Base-by-base conservation (phyloP, 768 basidiomycete species). In the Calocybe cyanea region DNA sequence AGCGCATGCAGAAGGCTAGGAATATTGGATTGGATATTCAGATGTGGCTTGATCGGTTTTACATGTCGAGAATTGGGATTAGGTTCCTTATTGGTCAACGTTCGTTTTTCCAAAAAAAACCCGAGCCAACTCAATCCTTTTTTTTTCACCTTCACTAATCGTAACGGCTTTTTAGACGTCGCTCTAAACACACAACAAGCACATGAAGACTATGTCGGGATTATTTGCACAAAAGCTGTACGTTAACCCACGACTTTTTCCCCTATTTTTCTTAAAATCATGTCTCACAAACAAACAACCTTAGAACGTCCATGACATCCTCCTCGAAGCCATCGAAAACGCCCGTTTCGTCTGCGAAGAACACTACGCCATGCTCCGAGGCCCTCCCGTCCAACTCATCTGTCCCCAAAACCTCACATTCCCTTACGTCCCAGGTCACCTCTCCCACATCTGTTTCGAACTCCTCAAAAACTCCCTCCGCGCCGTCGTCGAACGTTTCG, bases 251-350 rank as follows among this genome's bases (percentile, higher is more conserved):
- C 33, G 23, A 30, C 20, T 45, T 15, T n/a, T 20, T 44, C 21
- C n/a, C 14, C 32, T 41, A 6, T 32, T 24, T 42, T 20, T 13
- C 32, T 19, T 9, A 7, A 14, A 33, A n/a, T 17, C 33, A 14
- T 30, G 34, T 35, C 13, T n/a, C 31, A 32, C 31, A 32, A 8
- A n/a, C 31, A n/a, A 32, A 32, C 9, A n/a, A n/a, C 5, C 41
- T 28, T 57, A 89, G 81, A 97, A 93, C 63, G 85, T 99, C 0
- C 92, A 93, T 57, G 93, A 98, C 59, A 96, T 97, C 52, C 85
- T 95, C n/a, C 87, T 91, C 59, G 96, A 99, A 72, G 90, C 95
- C 0, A 97, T 98, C 56, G 95, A 99, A 64, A 98, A 99, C 64
- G 93, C 96, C 5, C 82, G 87, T 14, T 89, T 84, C 60, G 87